These are phyloP conservation scores for Solanum verrucosum DNA, from an alignment of 257 asterid species.

Conservation along the genomic window DNA sequence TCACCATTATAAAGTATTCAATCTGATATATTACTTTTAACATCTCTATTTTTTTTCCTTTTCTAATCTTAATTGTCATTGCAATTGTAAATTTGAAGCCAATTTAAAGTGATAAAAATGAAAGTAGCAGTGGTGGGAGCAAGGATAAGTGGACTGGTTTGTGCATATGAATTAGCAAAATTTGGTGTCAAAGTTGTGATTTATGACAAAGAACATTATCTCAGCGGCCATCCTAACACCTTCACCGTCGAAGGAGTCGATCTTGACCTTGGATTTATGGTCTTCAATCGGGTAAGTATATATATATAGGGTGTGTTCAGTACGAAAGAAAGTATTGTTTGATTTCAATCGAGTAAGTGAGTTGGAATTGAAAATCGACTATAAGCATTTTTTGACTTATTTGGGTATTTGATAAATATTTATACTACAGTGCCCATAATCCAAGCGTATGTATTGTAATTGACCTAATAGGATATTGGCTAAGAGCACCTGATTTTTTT, in stretches of 20 bases:
- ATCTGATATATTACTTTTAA: neutral
- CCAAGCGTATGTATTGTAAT: too few species aligned
- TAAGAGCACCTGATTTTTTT: too few species aligned
- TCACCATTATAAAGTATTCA: neutral
- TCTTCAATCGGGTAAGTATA: neutral
- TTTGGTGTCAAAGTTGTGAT: neutral
- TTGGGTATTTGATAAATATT: too few species aligned
- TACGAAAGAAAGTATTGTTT: too few species aligned
- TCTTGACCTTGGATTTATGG: neutral
- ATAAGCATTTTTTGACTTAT: too few species aligned
- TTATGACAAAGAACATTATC: neutral
- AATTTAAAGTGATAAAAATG: neutral
- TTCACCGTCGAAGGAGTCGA: neutral
- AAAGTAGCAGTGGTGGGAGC: neutral
- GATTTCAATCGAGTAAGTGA: neutral
- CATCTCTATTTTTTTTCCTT: neutral
- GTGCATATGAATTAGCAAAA: neutral
- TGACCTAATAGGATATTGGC: too few species aligned
- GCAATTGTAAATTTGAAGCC: too few species aligned
- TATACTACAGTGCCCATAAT: too few species aligned
- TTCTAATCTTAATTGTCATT: too few species aligned
- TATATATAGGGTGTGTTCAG: neutral
- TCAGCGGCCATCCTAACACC: neutral
- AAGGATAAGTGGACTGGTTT: neutral
- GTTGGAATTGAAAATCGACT: too few species aligned